Evolutionary conservation across 306 rosid genomes (phyloP), one percentile per base, ranked within the genome.

Genomic region (Castanopsis chinensis): DNA sequence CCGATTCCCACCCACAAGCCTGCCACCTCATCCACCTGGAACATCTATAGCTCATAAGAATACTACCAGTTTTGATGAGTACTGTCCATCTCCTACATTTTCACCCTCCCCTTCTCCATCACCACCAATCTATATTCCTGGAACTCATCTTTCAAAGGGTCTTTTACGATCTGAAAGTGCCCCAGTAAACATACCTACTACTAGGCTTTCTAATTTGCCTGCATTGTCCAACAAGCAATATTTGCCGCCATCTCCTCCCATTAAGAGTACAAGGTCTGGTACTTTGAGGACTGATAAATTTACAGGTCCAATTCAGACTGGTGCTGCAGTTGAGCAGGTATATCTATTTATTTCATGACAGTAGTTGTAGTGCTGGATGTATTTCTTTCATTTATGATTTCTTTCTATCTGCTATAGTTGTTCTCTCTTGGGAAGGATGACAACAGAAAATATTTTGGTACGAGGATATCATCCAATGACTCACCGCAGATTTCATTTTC

Each of bases 101-200:
- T 86, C 87, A 15, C 83, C 80, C 58, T 90, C 89, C 10, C 86
- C 89, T 21, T 81, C 91, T 37, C 87, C 89, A 74, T 88, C 97
- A 79, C 86, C 87, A 20, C 92, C 97, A 70, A 84, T 91, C 49
- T 57, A 75, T 72, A 85, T 77, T 81, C 88, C 88, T 33, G 91
- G 86, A 35, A 80, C 80, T 73, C 83, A 80, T 69, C 81, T 82
- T 60, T 83, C 94, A 25, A 86, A 83, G 72, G 37, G 85, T 79
- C 89, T 86, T 78, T 72, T 87, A 78, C 92, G 92, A 73, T 88
- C 93, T 43, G 97, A 88, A 88, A 91, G 98, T 84, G 97, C 97
- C 76, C 94, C 97, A 0, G 90, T 75, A 59, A 84, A 83, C 69
- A 91, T 88, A 76, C 95, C 88, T 2, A 43, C 9, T 57, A 63